Conservation (phyloP, 208 protist genomes). For the Acanthamoeba sp. region DNA sequence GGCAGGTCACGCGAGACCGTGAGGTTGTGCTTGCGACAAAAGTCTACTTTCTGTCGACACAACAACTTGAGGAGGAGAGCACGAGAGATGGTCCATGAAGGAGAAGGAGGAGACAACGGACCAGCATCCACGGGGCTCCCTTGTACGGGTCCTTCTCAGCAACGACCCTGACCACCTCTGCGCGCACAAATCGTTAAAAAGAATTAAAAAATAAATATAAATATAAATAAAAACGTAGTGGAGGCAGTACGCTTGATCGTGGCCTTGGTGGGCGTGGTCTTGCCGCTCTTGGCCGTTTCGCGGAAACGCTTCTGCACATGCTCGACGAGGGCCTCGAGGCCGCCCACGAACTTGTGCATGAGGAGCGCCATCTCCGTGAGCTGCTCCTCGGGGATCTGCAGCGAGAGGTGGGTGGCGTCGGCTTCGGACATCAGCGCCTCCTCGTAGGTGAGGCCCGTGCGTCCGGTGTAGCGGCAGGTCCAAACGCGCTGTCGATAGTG, state of each 20-base stretch:
- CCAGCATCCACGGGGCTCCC: conserved; percentile 39
- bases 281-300: not conserved
- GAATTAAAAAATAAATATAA: too few relatives aligned
- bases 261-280: conserved; percentile 37
- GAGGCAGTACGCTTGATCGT: not conserved
- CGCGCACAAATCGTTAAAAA: too few relatives aligned
- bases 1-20: conserved; percentile 24
- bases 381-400: conserved; percentile 41
- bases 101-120: not conserved
- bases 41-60: conserved; percentile 5
- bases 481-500: conserved; percentile 40
- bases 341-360: conserved; percentile 50
- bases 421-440: conserved; percentile 57
- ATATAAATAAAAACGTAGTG: too few relatives aligned
- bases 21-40: not conserved
- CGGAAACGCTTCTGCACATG: conserved; percentile 43
- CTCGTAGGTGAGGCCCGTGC: conserved; percentile 41
- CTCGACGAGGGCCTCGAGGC: conserved; percentile 31
- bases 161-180: conserved; percentile 24
- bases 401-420: conserved; percentile 15
- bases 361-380: conserved; percentile 19
- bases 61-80: too few relatives aligned
- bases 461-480: conserved; percentile 33
- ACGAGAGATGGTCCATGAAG: too few relatives aligned
- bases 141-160: conserved; percentile 23